phyloP scores from a whole-genome alignment of 2,329 filamentous ascomycete genomes.

The Metarhizium anisopliae region DNA sequence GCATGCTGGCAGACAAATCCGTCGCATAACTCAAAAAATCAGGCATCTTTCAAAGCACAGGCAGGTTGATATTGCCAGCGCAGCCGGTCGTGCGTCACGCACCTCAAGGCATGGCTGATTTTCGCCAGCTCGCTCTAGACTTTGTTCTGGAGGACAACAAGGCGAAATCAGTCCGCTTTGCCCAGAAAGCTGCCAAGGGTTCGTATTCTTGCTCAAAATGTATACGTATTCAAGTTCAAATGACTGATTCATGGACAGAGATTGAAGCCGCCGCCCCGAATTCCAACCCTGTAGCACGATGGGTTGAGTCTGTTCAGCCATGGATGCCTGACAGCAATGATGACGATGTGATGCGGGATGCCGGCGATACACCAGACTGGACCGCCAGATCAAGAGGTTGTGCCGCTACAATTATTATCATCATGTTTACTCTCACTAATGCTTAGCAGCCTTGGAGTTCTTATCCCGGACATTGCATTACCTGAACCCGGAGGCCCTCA shows the following conservation, averaged over 20 bases:
- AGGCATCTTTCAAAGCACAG: not conserved
- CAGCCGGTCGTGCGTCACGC: not conserved
- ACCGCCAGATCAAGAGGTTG: slow-evolving; percentile 44
- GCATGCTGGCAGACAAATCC: not conserved
- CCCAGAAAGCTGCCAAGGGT: slow-evolving; percentile 37
- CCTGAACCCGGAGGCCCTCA: slow-evolving; percentile 36
- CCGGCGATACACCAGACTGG: slow-evolving; percentile 37
- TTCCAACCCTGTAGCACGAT: slow-evolving; percentile 40
- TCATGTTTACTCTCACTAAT: not conserved
- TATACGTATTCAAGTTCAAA: too few relatives aligned
- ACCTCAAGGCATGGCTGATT: slow-evolving; percentile 29
- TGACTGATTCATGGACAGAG: slow-evolving; percentile 21
- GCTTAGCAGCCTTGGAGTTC: slow-evolving; percentile 41
- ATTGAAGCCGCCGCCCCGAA: slow-evolving; percentile 34
- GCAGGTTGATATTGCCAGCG: not conserved
- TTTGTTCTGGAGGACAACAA: slow-evolving; percentile 45
- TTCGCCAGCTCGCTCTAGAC: slow-evolving; percentile 43
- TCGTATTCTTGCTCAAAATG: slow-evolving; percentile 1
- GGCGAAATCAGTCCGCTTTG: slow-evolving; percentile 28
- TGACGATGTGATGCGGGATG: slow-evolving; percentile 27
- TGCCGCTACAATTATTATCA: too few relatives aligned
- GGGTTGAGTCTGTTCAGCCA: slow-evolving; percentile 45
- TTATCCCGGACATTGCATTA: slow-evolving; percentile 43
- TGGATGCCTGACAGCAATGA: slow-evolving; percentile 40
- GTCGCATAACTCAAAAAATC: not conserved